These are phyloP conservation scores for Tolypocladium pustulatum DNA, from an alignment of 2,329 filamentous ascomycete species.

Conservation along the genomic window DNA sequence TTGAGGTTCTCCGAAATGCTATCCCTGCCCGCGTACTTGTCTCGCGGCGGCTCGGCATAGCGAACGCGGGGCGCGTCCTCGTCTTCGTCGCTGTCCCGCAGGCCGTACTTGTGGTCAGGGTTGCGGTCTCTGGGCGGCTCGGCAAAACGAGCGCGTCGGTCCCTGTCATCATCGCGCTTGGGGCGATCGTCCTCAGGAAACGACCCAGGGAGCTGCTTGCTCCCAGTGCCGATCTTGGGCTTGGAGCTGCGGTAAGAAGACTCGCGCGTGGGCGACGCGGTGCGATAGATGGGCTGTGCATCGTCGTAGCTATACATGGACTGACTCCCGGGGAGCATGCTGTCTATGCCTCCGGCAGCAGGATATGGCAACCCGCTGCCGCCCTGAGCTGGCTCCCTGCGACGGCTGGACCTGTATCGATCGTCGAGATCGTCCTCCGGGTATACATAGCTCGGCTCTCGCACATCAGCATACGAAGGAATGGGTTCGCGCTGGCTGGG, in stretches of 20 bases:
- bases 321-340: constrained; percentile 26
- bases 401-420: constrained; percentile 17
- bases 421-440: constrained; percentile 31
- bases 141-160: constrained; percentile 13
- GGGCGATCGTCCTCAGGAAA: constrained; percentile 20
- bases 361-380: constrained; percentile 25
- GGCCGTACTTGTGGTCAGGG: constrained; percentile 8
- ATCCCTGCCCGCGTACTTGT: constrained; percentile 10
- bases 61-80: constrained; percentile 9
- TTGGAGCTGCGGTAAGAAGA: constrained; percentile 26
- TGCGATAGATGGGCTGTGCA: constrained; percentile 19
- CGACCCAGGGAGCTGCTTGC: constrained; percentile 17
- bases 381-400: constrained; percentile 21
- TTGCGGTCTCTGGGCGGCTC: constrained; percentile 3
- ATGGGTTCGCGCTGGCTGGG: constrained; percentile 18
- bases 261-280: constrained; percentile 21
- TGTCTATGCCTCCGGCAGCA: constrained; percentile 24
- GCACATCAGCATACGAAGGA: constrained; percentile 25
- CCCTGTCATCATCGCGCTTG: constrained; percentile 8
- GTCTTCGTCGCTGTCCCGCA: constrained; percentile 6
- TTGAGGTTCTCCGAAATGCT: constrained; percentile 25
- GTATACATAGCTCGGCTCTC: constrained; percentile 31
- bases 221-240: constrained; percentile 14
- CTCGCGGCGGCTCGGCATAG: constrained; percentile 7
- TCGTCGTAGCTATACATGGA: constrained; percentile 30